phyloP scores from a whole-genome alignment of 257 asterid species.

The Gentiana straminea region DNA sequence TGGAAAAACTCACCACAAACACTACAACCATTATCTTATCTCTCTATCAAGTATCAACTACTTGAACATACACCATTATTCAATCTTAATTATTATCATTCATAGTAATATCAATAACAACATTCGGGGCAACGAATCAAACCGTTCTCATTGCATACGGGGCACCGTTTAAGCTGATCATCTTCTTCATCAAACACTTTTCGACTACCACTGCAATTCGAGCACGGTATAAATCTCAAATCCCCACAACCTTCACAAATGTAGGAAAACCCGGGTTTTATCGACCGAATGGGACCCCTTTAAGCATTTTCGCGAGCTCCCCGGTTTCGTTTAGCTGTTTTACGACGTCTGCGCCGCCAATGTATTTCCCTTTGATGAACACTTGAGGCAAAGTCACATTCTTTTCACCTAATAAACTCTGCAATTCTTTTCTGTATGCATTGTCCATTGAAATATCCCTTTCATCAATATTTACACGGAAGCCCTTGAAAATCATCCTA shows the following conservation, averaged over 20 bases:
- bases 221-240: constrained; percentile 61
- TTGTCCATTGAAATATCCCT: constrained; percentile 79
- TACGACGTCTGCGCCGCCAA: constrained; percentile 76
- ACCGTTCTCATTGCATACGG: constrained; percentile 79
- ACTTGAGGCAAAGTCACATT: constrained; percentile 62
- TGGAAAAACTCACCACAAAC: too few relatives aligned
- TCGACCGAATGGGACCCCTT: constrained; percentile 52
- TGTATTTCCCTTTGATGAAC: constrained; percentile 68
- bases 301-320: constrained; percentile 51
- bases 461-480: constrained; percentile 64
- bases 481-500: constrained; percentile 67
- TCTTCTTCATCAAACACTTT: constrained; percentile 82
- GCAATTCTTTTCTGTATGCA: constrained; percentile 59
- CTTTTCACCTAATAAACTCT: constrained; percentile 49
- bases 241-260: constrained; percentile 65
- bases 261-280: constrained; percentile 24
- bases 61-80: too few relatives aligned
- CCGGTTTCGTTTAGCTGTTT: constrained; percentile 67
- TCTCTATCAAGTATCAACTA: too few relatives aligned
- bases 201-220: constrained; percentile 70
- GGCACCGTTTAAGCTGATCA: constrained; percentile 54
- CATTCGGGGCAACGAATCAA: constrained; percentile 73
- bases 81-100: too few relatives aligned
- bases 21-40: too few relatives aligned
- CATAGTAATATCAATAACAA: constrained; percentile 17